A percentile compares a stretch with the other conserved stretches of the same genome.
Evolutionary conservation across 352 stramenopile species (phyloP).

Genomic region (Phytophthora hibernalis): DNA sequence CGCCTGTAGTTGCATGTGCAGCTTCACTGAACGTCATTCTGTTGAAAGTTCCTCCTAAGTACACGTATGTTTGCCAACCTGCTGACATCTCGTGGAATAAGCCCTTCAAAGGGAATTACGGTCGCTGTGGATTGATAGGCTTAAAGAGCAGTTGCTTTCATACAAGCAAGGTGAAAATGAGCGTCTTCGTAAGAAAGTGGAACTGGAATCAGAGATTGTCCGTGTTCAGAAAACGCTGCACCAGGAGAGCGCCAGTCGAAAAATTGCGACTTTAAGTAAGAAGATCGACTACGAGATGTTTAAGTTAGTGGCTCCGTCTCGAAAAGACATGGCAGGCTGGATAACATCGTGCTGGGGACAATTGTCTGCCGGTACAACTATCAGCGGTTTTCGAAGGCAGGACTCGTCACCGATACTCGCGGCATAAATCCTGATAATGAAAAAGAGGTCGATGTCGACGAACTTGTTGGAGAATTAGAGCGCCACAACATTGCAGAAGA

Average conservation of each 20-base stretch:
- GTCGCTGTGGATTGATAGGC: too few species aligned
- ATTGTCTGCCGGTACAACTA: background rate
- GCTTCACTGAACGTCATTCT: slow-evolving; percentile 7
- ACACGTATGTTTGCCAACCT: too few species aligned
- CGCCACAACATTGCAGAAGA: slow-evolving; percentile 5
- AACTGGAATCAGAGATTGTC: background rate
- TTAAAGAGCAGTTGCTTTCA: too few species aligned
- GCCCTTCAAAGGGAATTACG: too few species aligned
- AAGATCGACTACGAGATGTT: background rate
- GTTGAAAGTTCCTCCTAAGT: background rate
- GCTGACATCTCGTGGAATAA: too few species aligned
- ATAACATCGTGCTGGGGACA: background rate
- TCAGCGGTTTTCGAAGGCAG: background rate
- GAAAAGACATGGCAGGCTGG: background rate
- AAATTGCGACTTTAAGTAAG: background rate
- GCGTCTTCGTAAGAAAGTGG: background rate
- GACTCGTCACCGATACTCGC: background rate
- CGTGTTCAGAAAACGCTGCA: background rate
- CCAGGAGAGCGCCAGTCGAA: background rate
- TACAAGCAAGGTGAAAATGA: background rate
- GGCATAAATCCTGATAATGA: background rate
- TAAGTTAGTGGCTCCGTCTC: background rate
- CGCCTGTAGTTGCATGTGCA: background rate
- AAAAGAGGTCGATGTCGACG: background rate
- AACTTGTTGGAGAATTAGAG: slow-evolving; percentile 1